Percentiles rank a stretch among this genome's conserved stretches.
These are phyloP conservation scores for Rhizomucor pusillus DNA, from an alignment of 371 early-diverging fungal species.

Conservation along the genomic window DNA sequence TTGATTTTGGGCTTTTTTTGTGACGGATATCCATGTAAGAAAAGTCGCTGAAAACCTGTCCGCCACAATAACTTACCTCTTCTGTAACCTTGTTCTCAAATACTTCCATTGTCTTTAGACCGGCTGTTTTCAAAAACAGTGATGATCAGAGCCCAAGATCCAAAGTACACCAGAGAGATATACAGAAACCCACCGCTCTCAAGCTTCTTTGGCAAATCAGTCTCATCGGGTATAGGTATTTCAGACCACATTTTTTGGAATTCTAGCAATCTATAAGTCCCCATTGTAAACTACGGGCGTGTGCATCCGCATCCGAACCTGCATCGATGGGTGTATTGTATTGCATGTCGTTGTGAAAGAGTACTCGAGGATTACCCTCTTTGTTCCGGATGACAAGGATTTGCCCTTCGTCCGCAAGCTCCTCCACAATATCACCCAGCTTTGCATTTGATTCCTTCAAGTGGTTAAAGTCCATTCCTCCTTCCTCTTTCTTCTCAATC, in stretches of 20 bases:
- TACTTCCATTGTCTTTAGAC: conserved; percentile 75
- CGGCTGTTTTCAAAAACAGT: conserved; percentile 40
- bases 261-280: conserved; percentile 32
- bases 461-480: conserved; percentile 79
- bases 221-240: conserved; percentile 74
- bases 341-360: conserved; percentile 70
- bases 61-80: conserved; percentile 36
- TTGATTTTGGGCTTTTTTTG: conserved; percentile 49
- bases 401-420: conserved; percentile 64
- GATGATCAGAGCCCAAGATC: background rate
- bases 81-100: conserved; percentile 65
- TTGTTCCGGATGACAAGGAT: conserved; percentile 77
- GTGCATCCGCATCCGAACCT: conserved; percentile 30
- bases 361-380: conserved; percentile 68
- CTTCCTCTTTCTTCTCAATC: conserved; percentile 53
- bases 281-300: background rate
- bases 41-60: background rate
- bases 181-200: conserved; percentile 40
- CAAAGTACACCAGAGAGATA: background rate
- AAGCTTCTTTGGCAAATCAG: conserved; percentile 70
- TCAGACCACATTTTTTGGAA: conserved; percentile 76
- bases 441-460: conserved; percentile 81
- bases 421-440: conserved; percentile 64
- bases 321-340: conserved; percentile 64
- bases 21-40: no score